Percentiles rank a stretch among this genome's conserved stretches.
phyloP scores from a whole-genome alignment of 768 basidiomycete species.

The Leucosporidium yakuticum region DNA sequence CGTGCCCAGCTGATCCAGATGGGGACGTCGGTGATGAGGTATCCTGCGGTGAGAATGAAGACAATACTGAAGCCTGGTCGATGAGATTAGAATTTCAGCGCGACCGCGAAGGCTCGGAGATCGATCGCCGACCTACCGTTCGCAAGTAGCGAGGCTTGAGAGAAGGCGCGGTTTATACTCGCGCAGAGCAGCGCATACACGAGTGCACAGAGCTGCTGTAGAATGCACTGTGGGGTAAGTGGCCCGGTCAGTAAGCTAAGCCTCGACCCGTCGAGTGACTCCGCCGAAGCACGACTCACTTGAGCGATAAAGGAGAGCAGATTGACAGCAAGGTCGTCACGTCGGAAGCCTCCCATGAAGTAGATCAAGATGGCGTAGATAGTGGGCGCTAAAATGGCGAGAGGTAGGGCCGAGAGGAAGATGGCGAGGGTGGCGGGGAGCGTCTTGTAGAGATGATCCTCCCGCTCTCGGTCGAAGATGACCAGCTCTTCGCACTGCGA shows the following conservation, averaged over 20 bases:
- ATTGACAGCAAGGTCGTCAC: slow-evolving; percentile 44
- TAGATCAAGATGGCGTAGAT: slow-evolving; percentile 43
- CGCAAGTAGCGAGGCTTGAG: slow-evolving; percentile 43
- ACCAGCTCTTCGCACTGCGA: slow-evolving; percentile 44
- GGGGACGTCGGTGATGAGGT: slow-evolving; percentile 25
- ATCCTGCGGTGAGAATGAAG: slow-evolving; percentile 38
- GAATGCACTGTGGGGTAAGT: slow-evolving; percentile 18
- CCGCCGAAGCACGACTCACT: slow-evolving; percentile 37
- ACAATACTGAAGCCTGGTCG: slow-evolving; percentile 18
- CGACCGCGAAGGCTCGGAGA: too few species aligned
- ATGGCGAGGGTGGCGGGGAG: slow-evolving; percentile 47
- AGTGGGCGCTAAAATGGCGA: slow-evolving; percentile 43
- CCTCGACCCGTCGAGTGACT: too few species aligned
- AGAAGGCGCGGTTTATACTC: slow-evolving; percentile 42
- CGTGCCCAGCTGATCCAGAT: slow-evolving; percentile 42
- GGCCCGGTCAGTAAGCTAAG: too few species aligned
- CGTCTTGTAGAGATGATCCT: slow-evolving; percentile 41
- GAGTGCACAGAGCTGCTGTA: slow-evolving; percentile 31
- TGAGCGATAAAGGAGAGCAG: slow-evolving; percentile 45
- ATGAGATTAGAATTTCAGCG: too few species aligned
- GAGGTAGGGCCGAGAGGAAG: slow-evolving; percentile 45
- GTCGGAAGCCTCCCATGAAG: slow-evolving; percentile 41
- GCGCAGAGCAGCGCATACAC: slow-evolving; percentile 41
- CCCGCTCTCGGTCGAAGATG: slow-evolving; percentile 51
- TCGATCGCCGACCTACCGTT: slow-evolving; percentile 26